phyloP scores from a whole-genome alignment of 345 rosid genomes.

The Adansonia digitata region DNA sequence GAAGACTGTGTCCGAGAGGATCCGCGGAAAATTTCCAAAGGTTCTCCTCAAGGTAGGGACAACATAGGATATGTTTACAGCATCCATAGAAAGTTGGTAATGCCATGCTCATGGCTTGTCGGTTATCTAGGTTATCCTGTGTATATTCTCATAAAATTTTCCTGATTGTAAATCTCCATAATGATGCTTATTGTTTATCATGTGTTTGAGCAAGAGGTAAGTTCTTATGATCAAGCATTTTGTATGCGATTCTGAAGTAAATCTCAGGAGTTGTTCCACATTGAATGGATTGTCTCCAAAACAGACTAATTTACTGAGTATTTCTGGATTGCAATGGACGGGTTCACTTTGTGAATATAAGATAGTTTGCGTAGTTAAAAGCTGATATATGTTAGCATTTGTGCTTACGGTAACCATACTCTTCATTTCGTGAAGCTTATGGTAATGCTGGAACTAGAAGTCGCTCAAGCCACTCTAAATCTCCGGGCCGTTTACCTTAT shows the following conservation, averaged over 20 bases:
- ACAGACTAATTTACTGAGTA: conserved; percentile 45
- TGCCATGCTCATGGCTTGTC: conserved; percentile 35
- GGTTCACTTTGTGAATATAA: conserved; percentile 44
- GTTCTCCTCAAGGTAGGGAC: conserved; percentile 99
- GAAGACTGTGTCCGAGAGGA: conserved; percentile 71
- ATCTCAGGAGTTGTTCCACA: conserved; percentile 46
- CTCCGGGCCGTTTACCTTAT: conserved; percentile 67
- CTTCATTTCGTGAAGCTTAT: conserved; percentile 97
- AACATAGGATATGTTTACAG: conserved; percentile 65
- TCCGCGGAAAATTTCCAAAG: conserved; percentile 58
- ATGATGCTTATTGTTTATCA: conserved; percentile 36
- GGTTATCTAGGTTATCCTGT: conserved; percentile 5
- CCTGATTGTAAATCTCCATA: conserved; percentile 22
- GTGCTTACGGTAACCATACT: conserved; percentile 77
- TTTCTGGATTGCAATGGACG: conserved; percentile 43
- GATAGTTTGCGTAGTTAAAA: conserved; percentile 43
- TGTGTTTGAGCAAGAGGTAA: conserved; percentile 92
- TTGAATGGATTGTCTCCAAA: conserved; percentile 38
- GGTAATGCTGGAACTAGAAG: conserved; percentile 92
- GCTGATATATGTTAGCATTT: conserved; percentile 51
- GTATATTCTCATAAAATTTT: conserved; percentile 16
- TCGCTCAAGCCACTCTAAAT: conserved; percentile 81
- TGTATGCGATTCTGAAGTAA: too few relatives aligned
- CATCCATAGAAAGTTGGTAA: conserved; percentile 58
- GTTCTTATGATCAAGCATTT: conserved; percentile 73